Evolutionary conservation across 140 eudicot species (phyloP).

Genomic region (Cichorium intybus): DNA sequence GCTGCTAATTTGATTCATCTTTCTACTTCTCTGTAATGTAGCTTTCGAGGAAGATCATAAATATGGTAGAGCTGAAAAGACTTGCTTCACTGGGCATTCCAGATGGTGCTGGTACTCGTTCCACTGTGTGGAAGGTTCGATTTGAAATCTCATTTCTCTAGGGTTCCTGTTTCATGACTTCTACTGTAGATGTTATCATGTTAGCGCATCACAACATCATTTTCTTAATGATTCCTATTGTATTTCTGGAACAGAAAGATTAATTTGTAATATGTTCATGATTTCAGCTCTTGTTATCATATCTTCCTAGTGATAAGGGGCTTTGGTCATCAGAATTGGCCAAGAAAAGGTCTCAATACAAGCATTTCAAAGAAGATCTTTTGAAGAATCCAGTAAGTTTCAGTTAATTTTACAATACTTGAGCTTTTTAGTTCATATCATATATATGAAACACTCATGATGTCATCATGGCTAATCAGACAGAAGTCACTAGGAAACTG

Average conservation of each 20-base stretch:
- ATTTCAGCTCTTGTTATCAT: slow-evolving; percentile 82
- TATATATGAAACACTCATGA: neutral
- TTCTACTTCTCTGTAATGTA: slow-evolving; percentile 20
- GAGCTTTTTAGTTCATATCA: neutral
- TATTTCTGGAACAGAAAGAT: slow-evolving; percentile 2
- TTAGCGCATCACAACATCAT: neutral
- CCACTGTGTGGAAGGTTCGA: slow-evolving; percentile 90
- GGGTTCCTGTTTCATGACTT: neutral
- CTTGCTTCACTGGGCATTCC: slow-evolving; percentile 90
- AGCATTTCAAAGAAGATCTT: slow-evolving; percentile 81
- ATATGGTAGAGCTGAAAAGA: slow-evolving; percentile 73
- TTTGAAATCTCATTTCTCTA: neutral
- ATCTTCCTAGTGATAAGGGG: slow-evolving; percentile 75
- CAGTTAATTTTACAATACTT: slow-evolving; percentile 3
- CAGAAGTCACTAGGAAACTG: slow-evolving; percentile 82
- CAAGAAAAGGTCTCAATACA: slow-evolving; percentile 91
- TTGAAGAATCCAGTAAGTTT: slow-evolving; percentile 87
- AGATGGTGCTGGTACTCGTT: slow-evolving; percentile 77
- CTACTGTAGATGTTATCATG: neutral
- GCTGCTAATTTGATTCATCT: slow-evolving; percentile 4
- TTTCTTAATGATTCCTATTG: neutral
- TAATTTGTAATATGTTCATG: neutral
- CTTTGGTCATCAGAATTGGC: slow-evolving; percentile 87
- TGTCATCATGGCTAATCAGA: slow-evolving; percentile 82
- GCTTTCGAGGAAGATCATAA: slow-evolving; percentile 84